Percentiles rank a stretch among this genome's conserved stretches.
Conservation (phyloP, 371 early-diverging fungal species). For the Mortierella sp. region DNA sequence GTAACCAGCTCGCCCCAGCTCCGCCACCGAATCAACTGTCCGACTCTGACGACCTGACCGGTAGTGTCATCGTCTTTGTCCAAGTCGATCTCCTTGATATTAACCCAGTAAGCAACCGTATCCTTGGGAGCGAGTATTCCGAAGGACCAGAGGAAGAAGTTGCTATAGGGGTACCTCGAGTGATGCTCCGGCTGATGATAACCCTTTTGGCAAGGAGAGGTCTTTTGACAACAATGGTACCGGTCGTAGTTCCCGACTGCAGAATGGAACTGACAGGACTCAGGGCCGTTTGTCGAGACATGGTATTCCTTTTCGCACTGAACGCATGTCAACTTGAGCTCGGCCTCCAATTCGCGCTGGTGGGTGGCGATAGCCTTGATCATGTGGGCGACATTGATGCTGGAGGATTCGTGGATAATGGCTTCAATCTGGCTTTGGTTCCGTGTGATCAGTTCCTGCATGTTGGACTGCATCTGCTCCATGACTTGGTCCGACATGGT, state of each 20-base stretch:
- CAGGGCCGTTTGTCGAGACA: conserved; percentile 54
- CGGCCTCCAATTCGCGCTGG: conserved; percentile 40
- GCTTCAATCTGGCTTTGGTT: conserved; percentile 46
- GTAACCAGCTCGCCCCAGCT: conserved; percentile 24
- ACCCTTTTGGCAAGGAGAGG: conserved; percentile 50
- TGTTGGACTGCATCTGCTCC: conserved; percentile 52
- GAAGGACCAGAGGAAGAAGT: conserved; percentile 37
- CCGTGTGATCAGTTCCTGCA: conserved; percentile 39
- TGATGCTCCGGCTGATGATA: conserved; percentile 59
- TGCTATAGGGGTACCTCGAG: conserved; percentile 54
- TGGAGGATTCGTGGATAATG: conserved; percentile 42
- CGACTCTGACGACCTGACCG: conserved; percentile 31
- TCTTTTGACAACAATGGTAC: conserved; percentile 47
- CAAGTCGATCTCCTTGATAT: conserved; percentile 30
- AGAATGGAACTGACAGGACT: conserved; percentile 58
- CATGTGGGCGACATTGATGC: conserved; percentile 44
- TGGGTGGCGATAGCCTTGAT: conserved; percentile 40
- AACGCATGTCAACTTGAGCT: conserved; percentile 51
- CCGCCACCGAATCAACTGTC: conserved; percentile 38
- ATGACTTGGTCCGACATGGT: conserved; percentile 53
- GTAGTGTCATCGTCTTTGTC: conserved; percentile 15
- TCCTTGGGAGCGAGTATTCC: conserved; percentile 42
- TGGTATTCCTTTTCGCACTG: conserved; percentile 58
- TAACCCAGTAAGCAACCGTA: conserved; percentile 45
- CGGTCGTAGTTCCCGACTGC: conserved; percentile 37